Evolutionary conservation across 2,329 filamentous ascomycete species (phyloP).

Genomic region (Colletotrichum plurivorum): DNA sequence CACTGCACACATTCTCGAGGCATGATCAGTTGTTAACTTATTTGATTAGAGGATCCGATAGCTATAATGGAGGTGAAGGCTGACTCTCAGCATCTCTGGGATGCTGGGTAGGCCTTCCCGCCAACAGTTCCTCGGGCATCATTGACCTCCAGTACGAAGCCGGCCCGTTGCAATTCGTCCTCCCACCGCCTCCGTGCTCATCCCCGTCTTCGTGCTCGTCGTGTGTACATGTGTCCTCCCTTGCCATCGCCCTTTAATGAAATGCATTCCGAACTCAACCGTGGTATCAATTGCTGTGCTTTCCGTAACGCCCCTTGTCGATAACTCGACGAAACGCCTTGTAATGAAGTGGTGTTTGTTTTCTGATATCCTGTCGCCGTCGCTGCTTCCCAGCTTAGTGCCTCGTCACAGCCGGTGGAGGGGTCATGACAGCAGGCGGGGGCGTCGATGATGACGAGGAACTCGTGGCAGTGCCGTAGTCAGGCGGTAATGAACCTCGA

Average conservation of each 20-base stretch:
- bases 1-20: no score
- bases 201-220: slow-evolving; percentile 10
- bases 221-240: slow-evolving; percentile 2
- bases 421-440: slow-evolving; percentile 24
- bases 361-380: neutral
- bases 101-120: neutral
- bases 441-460: slow-evolving; percentile 29
- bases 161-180: slow-evolving; percentile 1
- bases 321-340: slow-evolving; percentile 26
- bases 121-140: no score
- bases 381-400: neutral
- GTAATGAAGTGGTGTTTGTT: slow-evolving; percentile 5
- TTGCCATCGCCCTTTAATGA: slow-evolving; percentile 7
- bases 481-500: slow-evolving; percentile 32
- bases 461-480: slow-evolving; percentile 31
- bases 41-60: no score
- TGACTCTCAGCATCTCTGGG: neutral
- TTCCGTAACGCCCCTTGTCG: slow-evolving; percentile 17
- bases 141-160: slow-evolving; percentile 3
- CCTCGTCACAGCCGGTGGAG: slow-evolving; percentile 28
- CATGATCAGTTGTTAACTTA: no score
- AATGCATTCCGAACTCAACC: slow-evolving; percentile 24
- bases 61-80: no score
- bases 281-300: slow-evolving; percentile 37
- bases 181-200: neutral